phyloP scores from a whole-genome alignment of 129 eudicot species.

The Gnaphalium uliginosum region DNA sequence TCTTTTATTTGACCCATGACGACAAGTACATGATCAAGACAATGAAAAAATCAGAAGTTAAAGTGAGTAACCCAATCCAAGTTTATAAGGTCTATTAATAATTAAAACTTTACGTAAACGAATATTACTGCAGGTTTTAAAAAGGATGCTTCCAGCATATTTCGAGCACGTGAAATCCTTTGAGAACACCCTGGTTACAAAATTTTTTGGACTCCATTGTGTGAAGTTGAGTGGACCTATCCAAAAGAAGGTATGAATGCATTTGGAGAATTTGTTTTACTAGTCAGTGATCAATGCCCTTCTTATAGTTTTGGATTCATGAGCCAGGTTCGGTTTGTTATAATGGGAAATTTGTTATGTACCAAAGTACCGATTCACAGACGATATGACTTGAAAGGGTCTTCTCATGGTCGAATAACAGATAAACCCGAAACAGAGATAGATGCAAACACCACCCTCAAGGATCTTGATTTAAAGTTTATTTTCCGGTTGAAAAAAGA shows the following conservation, averaged over 20 bases:
- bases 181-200: slow-evolving; percentile 80
- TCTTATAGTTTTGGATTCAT: slow-evolving; percentile 16
- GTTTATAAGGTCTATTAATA: background rate
- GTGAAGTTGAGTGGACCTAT: slow-evolving; percentile 84
- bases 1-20: slow-evolving; percentile 84
- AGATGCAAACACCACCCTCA: slow-evolving; percentile 81
- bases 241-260: slow-evolving; percentile 85
- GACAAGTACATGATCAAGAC: slow-evolving; percentile 97
- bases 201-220: slow-evolving; percentile 87
- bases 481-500: slow-evolving; percentile 69
- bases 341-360: slow-evolving; percentile 87
- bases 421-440: slow-evolving; percentile 81
- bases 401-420: slow-evolving; percentile 86
- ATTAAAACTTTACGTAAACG: background rate
- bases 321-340: slow-evolving; percentile 81
- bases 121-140: slow-evolving; percentile 55
- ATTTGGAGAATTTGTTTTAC: slow-evolving; percentile 23
- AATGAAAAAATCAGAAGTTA: slow-evolving; percentile 87
- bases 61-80: slow-evolving; percentile 49
- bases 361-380: slow-evolving; percentile 74
- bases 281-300: background rate
- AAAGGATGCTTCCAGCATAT: slow-evolving; percentile 93
- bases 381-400: slow-evolving; percentile 91
- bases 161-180: slow-evolving; percentile 71
- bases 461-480: slow-evolving; percentile 86